phyloP scores from a whole-genome alignment of 2,329 filamentous ascomycete genomes.

The Sclerotinia glacialis region DNA sequence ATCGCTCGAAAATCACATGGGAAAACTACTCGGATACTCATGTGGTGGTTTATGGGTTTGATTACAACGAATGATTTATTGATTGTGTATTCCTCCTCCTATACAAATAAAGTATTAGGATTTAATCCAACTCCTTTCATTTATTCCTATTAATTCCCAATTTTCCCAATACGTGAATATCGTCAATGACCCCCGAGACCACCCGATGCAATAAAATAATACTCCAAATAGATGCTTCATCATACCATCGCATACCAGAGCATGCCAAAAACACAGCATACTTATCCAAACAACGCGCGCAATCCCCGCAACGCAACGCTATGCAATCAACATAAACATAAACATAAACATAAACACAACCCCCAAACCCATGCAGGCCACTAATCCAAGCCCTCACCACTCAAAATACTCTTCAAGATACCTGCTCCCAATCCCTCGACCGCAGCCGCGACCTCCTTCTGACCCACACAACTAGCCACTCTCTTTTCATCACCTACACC shows the following conservation, averaged over 20 bases:
- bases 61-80: no score
- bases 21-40: no score
- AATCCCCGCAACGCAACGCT: neutral
- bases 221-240: neutral
- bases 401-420: constrained; percentile 61
- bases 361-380: no score
- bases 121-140: neutral
- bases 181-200: neutral
- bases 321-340: neutral
- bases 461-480: constrained; percentile 75
- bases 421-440: constrained; percentile 61
- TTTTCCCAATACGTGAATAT: neutral
- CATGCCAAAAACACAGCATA: no score
- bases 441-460: constrained; percentile 72
- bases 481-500: constrained; percentile 68
- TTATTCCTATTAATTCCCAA: neutral
- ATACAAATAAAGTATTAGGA: constrained; percentile 7
- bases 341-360: neutral
- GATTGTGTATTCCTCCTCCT: neutral
- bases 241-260: neutral
- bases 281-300: neutral
- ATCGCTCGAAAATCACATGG: neutral
- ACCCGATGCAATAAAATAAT: neutral
- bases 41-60: no score
- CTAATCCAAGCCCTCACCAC: constrained; percentile 43